A percentile compares a stretch with the other conserved stretches of the same genome.
Evolutionary conservation across 148 eudicot species (phyloP).

Genomic region (Nyssa sinensis): DNA sequence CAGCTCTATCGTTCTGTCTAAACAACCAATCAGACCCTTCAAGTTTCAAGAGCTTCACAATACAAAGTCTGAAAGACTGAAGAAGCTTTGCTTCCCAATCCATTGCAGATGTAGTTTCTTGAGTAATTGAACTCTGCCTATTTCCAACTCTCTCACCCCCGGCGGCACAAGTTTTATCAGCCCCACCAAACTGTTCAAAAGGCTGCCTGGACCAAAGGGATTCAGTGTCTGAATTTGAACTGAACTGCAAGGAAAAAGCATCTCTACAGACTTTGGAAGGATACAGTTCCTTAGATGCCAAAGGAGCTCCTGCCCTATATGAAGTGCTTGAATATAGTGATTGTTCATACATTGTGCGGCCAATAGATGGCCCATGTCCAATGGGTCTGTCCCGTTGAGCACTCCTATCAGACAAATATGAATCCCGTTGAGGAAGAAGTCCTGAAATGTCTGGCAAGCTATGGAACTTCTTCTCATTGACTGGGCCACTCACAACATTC

Average conservation of each 20-base stretch:
- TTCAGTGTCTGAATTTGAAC: slow-evolving; percentile 44
- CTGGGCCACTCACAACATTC: slow-evolving; percentile 21
- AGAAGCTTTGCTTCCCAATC: slow-evolving; percentile 71
- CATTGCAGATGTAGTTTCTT: slow-evolving; percentile 45
- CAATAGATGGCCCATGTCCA: slow-evolving; percentile 42
- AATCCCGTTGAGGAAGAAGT: slow-evolving; percentile 44
- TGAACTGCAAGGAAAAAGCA: slow-evolving; percentile 40
- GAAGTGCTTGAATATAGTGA: slow-evolving; percentile 38
- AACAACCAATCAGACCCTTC: slow-evolving; percentile 97
- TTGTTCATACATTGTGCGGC: slow-evolving; percentile 35
- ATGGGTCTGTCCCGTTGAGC: slow-evolving; percentile 40
- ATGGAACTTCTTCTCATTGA: slow-evolving; percentile 64
- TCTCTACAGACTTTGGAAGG: slow-evolving; percentile 53
- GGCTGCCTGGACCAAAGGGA: slow-evolving; percentile 80
- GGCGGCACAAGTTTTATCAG: slow-evolving; percentile 28
- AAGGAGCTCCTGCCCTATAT: slow-evolving; percentile 44
- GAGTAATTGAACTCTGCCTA: slow-evolving; percentile 26
- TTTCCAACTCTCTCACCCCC: slow-evolving; percentile 30
- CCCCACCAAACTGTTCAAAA: slow-evolving; percentile 78
- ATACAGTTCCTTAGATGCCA: slow-evolving; percentile 55
- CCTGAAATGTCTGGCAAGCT: slow-evolving; percentile 92
- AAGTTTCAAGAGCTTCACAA: slow-evolving; percentile 75
- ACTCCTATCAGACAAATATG: slow-evolving; percentile 36
- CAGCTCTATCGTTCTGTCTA: slow-evolving; percentile 79
- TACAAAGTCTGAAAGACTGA: slow-evolving; percentile 73